Base-by-base conservation (phyloP, 768 basidiomycete species). In the Psilocybe subaeruginosa region DNA sequence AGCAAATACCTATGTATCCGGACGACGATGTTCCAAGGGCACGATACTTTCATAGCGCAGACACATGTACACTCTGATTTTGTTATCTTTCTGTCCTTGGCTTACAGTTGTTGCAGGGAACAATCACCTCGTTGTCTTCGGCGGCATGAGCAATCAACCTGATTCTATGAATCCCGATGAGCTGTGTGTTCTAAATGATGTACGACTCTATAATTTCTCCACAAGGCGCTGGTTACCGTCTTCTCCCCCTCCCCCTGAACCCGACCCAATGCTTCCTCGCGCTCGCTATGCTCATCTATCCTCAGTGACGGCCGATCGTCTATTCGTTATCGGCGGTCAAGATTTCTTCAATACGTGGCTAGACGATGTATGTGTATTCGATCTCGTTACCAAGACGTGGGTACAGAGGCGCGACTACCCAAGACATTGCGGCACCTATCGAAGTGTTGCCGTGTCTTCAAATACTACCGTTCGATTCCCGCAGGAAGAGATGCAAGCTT, bases 261-360 rank as follows among this genome's bases (percentile, higher is more conserved):
- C 83, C 14, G 83, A 85, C 7, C 71, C 80, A 0, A 79, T 88
- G 4, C 68, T 85, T 9, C 97, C 97, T 2, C 88, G 89, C 43
- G 88, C 95, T 23, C 89, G 97, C 64, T 99, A 99, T 71, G 97
- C 97, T 9, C 97, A 99, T 72, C 82, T 99, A 9, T 96, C 94
- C 12, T 89, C 93, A 2, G 84, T 98, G 46, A 90, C 93, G 9
- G 83, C 90, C 16, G 89, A 92, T 74, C 83, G 89, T 39, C 82
- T 99, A 35, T 91, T 96, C 72, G 84, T 99, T 68, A 93, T 97
- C 53, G 97, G 97, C 4, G 97, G 97, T 0, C 97, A 99, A 71
- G 95, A 99, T 72, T 85, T 97, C 63, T 86, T 85, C 66, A 97
- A 97, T 69, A 89, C 90, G 51, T 98, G 95, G 91, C 81, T 97